Evolutionary conservation across 495 filamentous ascomycete genomes (phyloP).

Genomic region (Neurospora discreta): DNA sequence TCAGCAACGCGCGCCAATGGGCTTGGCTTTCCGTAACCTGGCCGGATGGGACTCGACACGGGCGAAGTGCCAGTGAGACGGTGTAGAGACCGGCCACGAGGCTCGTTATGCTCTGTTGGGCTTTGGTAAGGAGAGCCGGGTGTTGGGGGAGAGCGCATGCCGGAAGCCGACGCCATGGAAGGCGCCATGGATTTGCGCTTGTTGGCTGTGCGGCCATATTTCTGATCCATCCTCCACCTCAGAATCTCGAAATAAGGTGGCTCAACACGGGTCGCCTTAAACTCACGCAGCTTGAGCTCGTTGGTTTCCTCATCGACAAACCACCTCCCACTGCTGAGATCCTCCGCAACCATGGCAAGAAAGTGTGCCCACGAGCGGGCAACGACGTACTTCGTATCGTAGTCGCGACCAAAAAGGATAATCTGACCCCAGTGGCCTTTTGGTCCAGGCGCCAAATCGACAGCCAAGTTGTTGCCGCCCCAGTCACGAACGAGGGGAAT

Average conservation of each 20-base stretch:
- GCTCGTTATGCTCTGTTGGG: constrained; percentile 29
- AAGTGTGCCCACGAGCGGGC: constrained; percentile 87
- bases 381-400: constrained; percentile 96
- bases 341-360: constrained; percentile 77
- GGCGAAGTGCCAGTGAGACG: constrained; percentile 41
- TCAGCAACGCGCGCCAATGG: constrained; percentile 43
- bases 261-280: constrained; percentile 77
- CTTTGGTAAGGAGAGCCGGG: constrained; percentile 32
- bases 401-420: constrained; percentile 93
- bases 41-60: constrained; percentile 40
- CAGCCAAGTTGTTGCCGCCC: constrained; percentile 93
- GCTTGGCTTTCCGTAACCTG: constrained; percentile 38
- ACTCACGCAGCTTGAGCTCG: constrained; percentile 85
- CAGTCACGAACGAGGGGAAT: constrained; percentile 94
- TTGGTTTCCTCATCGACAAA: constrained; percentile 83
- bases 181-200: constrained; percentile 33
- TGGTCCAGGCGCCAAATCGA: constrained; percentile 88
- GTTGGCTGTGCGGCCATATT: constrained; percentile 57
- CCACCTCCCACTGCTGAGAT: constrained; percentile 75
- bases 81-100: constrained; percentile 43
- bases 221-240: constrained; percentile 88
- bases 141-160: constrained; percentile 25
- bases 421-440: constrained; percentile 90
- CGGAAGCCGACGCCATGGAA: constrained; percentile 28
- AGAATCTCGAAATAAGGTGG: constrained; percentile 93